A percentile compares a stretch with the other conserved stretches of the same genome.
phyloP scores from a whole-genome alignment of 257 asterid genomes.

The Primulina eburnea region DNA sequence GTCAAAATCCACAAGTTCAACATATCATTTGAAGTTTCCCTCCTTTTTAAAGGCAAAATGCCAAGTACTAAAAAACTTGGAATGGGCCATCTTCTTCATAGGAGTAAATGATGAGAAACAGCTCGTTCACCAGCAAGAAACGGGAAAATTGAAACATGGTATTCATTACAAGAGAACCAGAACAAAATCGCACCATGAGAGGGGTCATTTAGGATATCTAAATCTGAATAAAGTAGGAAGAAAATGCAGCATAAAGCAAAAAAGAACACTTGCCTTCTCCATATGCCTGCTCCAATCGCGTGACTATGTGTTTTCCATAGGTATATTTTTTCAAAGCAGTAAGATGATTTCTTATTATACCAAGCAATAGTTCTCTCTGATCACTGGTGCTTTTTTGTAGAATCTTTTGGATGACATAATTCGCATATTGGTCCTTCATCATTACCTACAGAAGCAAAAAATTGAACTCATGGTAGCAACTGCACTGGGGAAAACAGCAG shows the following conservation, averaged over 20 bases:
- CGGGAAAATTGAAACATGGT: neutral
- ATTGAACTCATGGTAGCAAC: slow-evolving; percentile 11
- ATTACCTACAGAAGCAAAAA: slow-evolving; percentile 30
- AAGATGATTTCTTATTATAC: slow-evolving; percentile 38
- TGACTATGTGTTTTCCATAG: slow-evolving; percentile 46
- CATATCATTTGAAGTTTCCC: neutral
- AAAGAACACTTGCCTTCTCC: slow-evolving; percentile 31
- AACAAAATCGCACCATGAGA: neutral
- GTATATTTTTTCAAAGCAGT: slow-evolving; percentile 45
- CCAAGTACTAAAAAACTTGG: neutral
- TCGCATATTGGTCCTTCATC: slow-evolving; percentile 60
- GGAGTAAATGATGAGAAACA: neutral
- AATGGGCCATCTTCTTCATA: too few species aligned
- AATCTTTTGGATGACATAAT: slow-evolving; percentile 51
- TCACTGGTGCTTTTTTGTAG: slow-evolving; percentile 36
- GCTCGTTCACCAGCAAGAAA: neutral
- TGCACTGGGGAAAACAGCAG: neutral
- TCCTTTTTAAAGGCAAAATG: neutral
- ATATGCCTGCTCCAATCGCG: slow-evolving; percentile 43
- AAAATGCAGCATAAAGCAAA: neutral
- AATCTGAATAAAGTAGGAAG: neutral
- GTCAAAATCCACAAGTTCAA: neutral
- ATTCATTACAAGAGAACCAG: neutral
- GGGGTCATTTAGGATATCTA: neutral
- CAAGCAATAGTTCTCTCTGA: slow-evolving; percentile 39